Percentiles rank a stretch among this genome's conserved stretches.
Conservation (phyloP, 2,329 filamentous ascomycete genomes). For the Aspergillus candidus region DNA sequence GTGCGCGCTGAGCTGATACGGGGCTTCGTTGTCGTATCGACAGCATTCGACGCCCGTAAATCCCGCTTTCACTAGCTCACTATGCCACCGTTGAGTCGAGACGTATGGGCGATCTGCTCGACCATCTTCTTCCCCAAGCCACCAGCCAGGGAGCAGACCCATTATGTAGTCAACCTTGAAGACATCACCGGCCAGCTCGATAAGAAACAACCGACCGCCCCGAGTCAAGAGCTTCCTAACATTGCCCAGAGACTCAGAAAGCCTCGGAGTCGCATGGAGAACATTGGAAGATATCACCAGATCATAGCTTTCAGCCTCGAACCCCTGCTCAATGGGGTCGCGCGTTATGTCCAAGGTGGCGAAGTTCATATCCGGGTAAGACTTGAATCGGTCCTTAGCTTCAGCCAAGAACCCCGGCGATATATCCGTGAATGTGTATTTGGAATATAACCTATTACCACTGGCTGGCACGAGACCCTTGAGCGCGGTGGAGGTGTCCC, state of each 20-base stretch:
- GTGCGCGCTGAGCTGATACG: constrained; percentile 9
- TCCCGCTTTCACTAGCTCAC: constrained; percentile 13
- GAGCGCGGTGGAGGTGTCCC: constrained; percentile 17
- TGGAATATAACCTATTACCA: constrained; percentile 12
- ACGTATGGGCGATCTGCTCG: constrained; percentile 17
- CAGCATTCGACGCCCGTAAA: constrained; percentile 14
- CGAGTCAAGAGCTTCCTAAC: constrained; percentile 28
- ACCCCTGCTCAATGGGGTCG: constrained; percentile 25
- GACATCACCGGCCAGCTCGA: constrained; percentile 32
- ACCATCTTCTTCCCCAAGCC: constrained; percentile 23
- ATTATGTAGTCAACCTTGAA: constrained; percentile 20
- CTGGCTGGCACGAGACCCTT: constrained; percentile 2
- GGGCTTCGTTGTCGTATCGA: constrained; percentile 6
- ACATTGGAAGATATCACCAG: constrained; percentile 32
- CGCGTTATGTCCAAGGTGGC: constrained; percentile 26
- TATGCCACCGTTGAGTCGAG: constrained; percentile 11
- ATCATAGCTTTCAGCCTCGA: constrained; percentile 24
- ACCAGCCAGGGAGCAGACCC: constrained; percentile 37
- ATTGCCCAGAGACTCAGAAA: constrained; percentile 22
- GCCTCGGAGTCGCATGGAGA: constrained; percentile 16
- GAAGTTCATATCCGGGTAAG: constrained; percentile 23
- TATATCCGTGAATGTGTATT: constrained; percentile 28
- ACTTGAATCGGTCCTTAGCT: constrained; percentile 18
- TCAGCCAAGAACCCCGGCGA: constrained; percentile 24
- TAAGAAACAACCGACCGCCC: constrained; percentile 42